Conservation (phyloP, 176 grass and related monocot species). For the Rhynchospora breviuscula region DNA sequence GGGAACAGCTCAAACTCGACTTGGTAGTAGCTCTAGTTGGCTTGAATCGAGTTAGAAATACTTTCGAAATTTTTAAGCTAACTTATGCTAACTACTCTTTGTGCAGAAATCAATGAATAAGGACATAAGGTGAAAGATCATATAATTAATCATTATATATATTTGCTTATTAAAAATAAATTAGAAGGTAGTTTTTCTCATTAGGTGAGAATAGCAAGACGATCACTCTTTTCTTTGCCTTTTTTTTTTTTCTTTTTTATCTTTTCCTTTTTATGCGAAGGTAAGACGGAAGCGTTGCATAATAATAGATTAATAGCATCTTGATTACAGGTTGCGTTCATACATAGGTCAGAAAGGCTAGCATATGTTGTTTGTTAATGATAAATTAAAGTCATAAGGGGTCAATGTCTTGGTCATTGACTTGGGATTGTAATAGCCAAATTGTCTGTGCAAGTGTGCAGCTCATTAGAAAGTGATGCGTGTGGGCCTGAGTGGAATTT, state of each 20-base stretch:
- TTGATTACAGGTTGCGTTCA: constrained; percentile 2
- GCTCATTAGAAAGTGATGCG: background rate
- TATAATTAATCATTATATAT: background rate
- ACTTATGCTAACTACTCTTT: no score
- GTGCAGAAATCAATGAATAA: background rate
- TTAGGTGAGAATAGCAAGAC: no score
- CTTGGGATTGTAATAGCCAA: background rate
- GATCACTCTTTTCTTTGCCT: background rate
- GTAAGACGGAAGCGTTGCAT: background rate
- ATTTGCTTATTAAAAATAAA: background rate
- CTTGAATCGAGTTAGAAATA: no score
- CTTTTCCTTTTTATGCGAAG: no score
- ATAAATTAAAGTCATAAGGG: background rate
- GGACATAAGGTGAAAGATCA: background rate
- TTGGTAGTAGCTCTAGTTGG: no score
- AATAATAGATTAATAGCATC: background rate
- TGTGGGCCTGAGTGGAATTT: background rate
- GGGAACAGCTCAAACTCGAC: no score
- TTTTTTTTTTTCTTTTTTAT: background rate
- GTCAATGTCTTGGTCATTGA: background rate
- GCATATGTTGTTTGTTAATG: background rate
- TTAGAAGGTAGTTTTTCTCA: background rate
- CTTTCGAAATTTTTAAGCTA: no score
- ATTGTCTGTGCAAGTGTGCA: background rate
- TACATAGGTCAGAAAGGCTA: background rate